Percentiles rank a stretch among this genome's conserved stretches.
Conservation (phyloP, 2,329 filamentous ascomycete genomes). For the Didymella lethalis region DNA sequence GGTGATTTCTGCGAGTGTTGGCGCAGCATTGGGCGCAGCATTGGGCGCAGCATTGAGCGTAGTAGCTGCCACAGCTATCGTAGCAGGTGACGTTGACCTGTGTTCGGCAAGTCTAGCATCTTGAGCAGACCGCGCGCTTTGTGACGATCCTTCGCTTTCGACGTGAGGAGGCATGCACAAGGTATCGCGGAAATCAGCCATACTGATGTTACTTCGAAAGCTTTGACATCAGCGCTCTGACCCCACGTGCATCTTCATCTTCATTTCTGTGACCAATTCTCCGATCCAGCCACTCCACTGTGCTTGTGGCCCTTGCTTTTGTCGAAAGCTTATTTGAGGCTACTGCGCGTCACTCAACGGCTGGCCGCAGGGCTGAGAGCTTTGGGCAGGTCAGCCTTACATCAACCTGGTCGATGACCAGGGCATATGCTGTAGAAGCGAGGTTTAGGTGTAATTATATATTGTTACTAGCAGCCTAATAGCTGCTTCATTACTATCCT, state of each 20-base stretch:
- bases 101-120: not conserved
- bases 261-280: constrained; percentile 16
- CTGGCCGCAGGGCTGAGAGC: constrained; percentile 8
- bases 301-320: constrained; percentile 7
- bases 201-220: not conserved
- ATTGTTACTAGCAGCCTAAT: not conserved
- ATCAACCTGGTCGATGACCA: not conserved
- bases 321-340: constrained; percentile 20
- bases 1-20: constrained; percentile 35
- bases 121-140: not conserved
- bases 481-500: constrained; percentile 6
- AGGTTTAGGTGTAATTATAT: not conserved
- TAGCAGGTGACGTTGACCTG: too few species aligned
- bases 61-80: not conserved
- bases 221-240: constrained; percentile 19
- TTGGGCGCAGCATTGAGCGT: constrained; percentile 26
- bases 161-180: constrained; percentile 5
- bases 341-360: constrained; percentile 13
- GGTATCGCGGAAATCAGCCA: too few species aligned
- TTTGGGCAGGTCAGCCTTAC: constrained; percentile 1
- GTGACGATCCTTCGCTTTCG: not conserved
- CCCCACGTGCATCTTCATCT: constrained; percentile 13
- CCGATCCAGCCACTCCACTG: constrained; percentile 15
- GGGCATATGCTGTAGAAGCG: not conserved
- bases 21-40: constrained; percentile 32